Evolutionary conservation across 345 rosid species (phyloP).

Genomic region (Salix caprea): DNA sequence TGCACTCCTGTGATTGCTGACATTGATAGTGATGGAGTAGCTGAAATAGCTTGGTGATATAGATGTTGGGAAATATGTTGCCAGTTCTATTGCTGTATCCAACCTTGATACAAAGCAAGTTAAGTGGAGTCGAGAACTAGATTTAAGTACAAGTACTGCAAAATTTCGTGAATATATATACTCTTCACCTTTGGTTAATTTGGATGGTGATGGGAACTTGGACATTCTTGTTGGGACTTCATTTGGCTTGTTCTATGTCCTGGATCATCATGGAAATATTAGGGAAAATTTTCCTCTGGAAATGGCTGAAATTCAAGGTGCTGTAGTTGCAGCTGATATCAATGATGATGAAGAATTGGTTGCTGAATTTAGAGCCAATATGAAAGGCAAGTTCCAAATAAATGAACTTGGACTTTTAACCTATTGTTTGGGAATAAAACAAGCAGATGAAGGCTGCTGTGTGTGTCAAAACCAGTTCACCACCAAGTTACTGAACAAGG

Average conservation of each 20-base stretch:
- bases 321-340: too few relatives aligned
- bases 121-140: slow-evolving; percentile 80
- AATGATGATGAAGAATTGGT: too few relatives aligned
- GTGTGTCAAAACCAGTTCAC: too few relatives aligned
- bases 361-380: too few relatives aligned
- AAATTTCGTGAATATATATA: slow-evolving; percentile 77
- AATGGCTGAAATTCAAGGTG: too few relatives aligned
- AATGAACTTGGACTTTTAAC: too few relatives aligned
- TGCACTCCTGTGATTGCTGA: slow-evolving; percentile 97
- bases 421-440: too few relatives aligned
- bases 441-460: too few relatives aligned
- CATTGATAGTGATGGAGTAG: slow-evolving; percentile 90
- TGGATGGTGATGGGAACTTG: slow-evolving; percentile 98
- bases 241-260: slow-evolving; percentile 85
- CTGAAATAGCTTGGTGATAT: slow-evolving; percentile 88
- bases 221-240: slow-evolving; percentile 97
- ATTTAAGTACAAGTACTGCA: slow-evolving; percentile 68
- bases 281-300: too few relatives aligned
- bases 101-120: slow-evolving; percentile 98
- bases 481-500: too few relatives aligned
- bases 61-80: slow-evolving; percentile 83
- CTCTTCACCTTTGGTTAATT: slow-evolving; percentile 93
- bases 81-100: slow-evolving; percentile 81
- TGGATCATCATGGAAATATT: slow-evolving; percentile 73
- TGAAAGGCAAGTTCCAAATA: too few relatives aligned